These are phyloP conservation scores for Thraustochytrium sp. DNA, from an alignment of 352 stramenopile genomes.

Conservation along the genomic window DNA sequence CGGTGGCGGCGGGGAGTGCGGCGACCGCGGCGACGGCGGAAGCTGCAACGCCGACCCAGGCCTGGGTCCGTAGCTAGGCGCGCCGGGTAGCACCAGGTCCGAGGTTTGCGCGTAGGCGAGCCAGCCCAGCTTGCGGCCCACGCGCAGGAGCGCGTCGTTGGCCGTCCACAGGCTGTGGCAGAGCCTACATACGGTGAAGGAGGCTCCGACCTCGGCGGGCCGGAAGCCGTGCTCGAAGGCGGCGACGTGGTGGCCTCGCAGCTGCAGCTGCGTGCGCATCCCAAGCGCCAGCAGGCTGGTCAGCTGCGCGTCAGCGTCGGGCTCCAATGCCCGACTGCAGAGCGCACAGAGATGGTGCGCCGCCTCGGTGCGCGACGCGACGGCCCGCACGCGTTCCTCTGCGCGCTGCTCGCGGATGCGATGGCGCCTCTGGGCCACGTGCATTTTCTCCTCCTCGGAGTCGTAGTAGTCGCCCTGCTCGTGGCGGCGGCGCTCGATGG, in stretches of 20 bases:
- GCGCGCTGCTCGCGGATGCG: background rate
- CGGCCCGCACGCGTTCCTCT: background rate
- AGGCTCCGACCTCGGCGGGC: background rate
- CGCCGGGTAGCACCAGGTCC: background rate
- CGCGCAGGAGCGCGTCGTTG: background rate
- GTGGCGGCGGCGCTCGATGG: background rate
- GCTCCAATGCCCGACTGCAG: background rate
- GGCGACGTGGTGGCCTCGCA: background rate
- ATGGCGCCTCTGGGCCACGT: background rate
- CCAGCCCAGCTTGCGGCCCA: background rate
- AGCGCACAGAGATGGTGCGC: background rate
- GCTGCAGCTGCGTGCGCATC: background rate
- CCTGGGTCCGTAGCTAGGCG: background rate
- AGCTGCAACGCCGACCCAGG: background rate
- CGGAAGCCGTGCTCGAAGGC: background rate
- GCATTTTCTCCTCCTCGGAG: background rate
- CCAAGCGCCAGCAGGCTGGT: background rate
- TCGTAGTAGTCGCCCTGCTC: slow-evolving; percentile 31
- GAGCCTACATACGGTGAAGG: background rate
- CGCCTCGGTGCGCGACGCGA: background rate
- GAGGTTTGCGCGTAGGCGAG: too few relatives aligned
- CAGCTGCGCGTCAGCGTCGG: background rate
- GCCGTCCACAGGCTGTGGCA: background rate
- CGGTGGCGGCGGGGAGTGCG: too few relatives aligned
- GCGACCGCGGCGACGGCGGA: too few relatives aligned